These are phyloP conservation scores for Cryptomeria japonica DNA, from an alignment of 75 land plant species.

Conservation along the genomic window DNA sequence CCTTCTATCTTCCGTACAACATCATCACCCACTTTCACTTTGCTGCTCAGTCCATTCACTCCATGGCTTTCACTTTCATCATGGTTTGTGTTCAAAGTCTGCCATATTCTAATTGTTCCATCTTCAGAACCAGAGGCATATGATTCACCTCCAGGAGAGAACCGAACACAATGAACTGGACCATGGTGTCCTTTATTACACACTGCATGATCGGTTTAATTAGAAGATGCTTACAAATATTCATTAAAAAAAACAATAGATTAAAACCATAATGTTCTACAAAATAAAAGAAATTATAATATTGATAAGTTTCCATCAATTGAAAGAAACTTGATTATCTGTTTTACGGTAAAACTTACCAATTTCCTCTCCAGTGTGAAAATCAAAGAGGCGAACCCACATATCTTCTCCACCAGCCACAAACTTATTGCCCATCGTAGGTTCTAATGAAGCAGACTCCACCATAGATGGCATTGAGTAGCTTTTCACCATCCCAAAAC, in stretches of 20 bases:
- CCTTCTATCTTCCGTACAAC: constrained; percentile 69
- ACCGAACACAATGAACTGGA: constrained; percentile 93
- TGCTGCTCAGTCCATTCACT: constrained; percentile 40
- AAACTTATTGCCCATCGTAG: constrained; percentile 76
- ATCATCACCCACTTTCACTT: constrained; percentile 56
- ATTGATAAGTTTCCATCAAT: background rate
- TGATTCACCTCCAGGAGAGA: constrained; percentile 93
- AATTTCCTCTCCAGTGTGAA: constrained; percentile 89
- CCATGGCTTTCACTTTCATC: constrained; percentile 33
- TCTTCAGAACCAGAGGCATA: constrained; percentile 98
- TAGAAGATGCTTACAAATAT: background rate
- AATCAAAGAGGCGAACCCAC: constrained; percentile 95
- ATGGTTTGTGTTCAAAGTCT: constrained; percentile 32
- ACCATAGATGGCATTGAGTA: constrained; percentile 84
- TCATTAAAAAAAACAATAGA: background rate
- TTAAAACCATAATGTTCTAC: background rate
- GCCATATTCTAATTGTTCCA: constrained; percentile 95
- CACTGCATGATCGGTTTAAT: constrained; percentile 37
- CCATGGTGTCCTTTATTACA: constrained; percentile 98
- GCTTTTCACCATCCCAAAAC: constrained; percentile 90
- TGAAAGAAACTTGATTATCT: background rate
- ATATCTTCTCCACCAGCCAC: constrained; percentile 96
- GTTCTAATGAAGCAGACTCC: constrained; percentile 95
- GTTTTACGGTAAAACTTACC: constrained; percentile 33
- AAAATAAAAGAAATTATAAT: background rate